Percentiles rank a stretch among this genome's conserved stretches.
Evolutionary conservation across 345 rosid genomes (phyloP).

Genomic region (Abelmoschus esculentus): DNA sequence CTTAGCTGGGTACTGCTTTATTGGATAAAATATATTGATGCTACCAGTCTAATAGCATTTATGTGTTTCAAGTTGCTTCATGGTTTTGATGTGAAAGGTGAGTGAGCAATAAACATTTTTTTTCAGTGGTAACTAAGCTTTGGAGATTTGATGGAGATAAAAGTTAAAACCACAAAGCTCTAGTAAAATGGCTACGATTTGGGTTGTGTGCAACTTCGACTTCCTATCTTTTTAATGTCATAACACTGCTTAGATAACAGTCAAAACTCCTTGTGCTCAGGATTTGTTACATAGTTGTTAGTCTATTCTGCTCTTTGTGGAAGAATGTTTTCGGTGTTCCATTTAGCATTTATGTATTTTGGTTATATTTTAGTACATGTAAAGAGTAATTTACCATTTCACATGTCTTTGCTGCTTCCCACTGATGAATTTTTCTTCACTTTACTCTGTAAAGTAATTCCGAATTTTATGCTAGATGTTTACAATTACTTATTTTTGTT

Average conservation of each 20-base stretch:
- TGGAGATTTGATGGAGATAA: background rate
- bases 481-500: background rate
- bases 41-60: background rate
- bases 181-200: background rate
- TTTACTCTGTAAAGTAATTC: background rate
- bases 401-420: background rate
- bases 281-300: background rate
- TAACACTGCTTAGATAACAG: background rate
- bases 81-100: background rate
- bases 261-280: background rate
- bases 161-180: background rate
- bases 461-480: background rate
- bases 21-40: background rate
- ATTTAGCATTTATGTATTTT: background rate
- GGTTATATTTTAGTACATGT: background rate
- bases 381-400: conserved; percentile 4
- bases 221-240: background rate
- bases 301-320: background rate
- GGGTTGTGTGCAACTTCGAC: background rate
- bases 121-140: background rate
- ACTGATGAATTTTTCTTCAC: background rate
- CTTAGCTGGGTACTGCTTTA: background rate
- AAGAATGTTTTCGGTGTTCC: background rate
- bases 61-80: background rate
- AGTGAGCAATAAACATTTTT: no score